A percentile compares a stretch with the other conserved stretches of the same genome.
Evolutionary conservation across 2,329 filamentous ascomycete genomes (phyloP).

Genomic region (Paraphaeosphaeria sporulosa): DNA sequence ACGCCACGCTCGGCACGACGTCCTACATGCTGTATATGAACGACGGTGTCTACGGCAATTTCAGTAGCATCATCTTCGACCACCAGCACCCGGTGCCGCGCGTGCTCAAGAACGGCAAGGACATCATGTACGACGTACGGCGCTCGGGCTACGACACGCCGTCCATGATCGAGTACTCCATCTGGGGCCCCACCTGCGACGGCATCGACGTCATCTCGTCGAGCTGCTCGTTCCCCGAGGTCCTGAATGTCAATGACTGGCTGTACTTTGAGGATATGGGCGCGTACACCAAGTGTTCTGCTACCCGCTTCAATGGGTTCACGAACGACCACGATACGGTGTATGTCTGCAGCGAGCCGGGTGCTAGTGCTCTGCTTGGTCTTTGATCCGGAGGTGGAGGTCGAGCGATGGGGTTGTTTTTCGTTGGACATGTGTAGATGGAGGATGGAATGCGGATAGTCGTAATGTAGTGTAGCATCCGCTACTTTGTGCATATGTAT

Average conservation of each 20-base stretch:
- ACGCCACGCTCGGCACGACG: slow-evolving; percentile 69
- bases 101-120: slow-evolving; percentile 71
- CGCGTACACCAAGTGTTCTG: slow-evolving; percentile 97
- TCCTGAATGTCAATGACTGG: slow-evolving; percentile 94
- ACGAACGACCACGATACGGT: slow-evolving; percentile 90
- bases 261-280: slow-evolving; percentile 99
- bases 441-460: no score
- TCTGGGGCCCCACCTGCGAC: slow-evolving; percentile 98
- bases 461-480: not conserved
- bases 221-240: slow-evolving; percentile 77
- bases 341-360: slow-evolving; percentile 93
- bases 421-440: not conserved
- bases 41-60: slow-evolving; percentile 97
- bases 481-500: not conserved
- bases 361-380: slow-evolving; percentile 75
- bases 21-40: slow-evolving; percentile 98
- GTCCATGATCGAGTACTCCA: slow-evolving; percentile 79
- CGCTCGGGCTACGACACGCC: slow-evolving; percentile 55
- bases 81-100: slow-evolving; percentile 91
- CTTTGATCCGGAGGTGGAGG: slow-evolving; percentile 19
- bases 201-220: slow-evolving; percentile 94
- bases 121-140: slow-evolving; percentile 62
- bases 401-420: not conserved
- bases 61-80: slow-evolving; percentile 99
- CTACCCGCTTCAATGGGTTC: slow-evolving; percentile 98